phyloP scores from a whole-genome alignment of 2,329 filamentous ascomycete species.

The Aspergillus luchuensis region DNA sequence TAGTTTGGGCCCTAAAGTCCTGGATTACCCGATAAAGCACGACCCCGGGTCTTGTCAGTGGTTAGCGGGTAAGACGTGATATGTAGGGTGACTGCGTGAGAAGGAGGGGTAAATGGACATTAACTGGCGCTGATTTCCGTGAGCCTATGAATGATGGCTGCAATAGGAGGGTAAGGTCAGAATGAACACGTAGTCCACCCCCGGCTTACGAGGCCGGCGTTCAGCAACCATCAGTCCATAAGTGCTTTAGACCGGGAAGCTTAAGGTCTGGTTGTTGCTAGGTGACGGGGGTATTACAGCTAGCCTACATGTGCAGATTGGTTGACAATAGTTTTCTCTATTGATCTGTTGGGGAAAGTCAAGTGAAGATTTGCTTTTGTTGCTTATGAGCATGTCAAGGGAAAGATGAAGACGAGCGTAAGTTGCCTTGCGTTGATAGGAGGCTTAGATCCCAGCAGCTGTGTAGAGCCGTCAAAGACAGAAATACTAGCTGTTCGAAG shows the following conservation, averaged over 20 bases:
- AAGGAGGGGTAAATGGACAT: slow-evolving; percentile 13
- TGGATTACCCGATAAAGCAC: slow-evolving; percentile 8
- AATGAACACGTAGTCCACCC: slow-evolving; percentile 4
- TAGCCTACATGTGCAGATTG: neutral
- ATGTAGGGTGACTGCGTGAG: slow-evolving; percentile 12
- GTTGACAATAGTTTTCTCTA: neutral
- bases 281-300: neutral
- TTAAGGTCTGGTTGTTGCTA: neutral
- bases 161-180: neutral
- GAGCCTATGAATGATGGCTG: slow-evolving; percentile 8
- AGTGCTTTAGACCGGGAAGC: neutral
- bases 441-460: neutral
- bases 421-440: neutral
- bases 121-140: neutral
- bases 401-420: neutral
- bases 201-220: slow-evolving; percentile 8
- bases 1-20: slow-evolving; percentile 5
- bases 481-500: neutral
- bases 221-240: slow-evolving; percentile 3
- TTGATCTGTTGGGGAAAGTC: neutral
- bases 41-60: slow-evolving; percentile 2
- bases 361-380: no score
- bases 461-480: neutral
- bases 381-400: no score
- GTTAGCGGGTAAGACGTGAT: slow-evolving; percentile 8